Evolutionary conservation across 306 rosid species (phyloP).

Genomic region (Malus sylvestris): DNA sequence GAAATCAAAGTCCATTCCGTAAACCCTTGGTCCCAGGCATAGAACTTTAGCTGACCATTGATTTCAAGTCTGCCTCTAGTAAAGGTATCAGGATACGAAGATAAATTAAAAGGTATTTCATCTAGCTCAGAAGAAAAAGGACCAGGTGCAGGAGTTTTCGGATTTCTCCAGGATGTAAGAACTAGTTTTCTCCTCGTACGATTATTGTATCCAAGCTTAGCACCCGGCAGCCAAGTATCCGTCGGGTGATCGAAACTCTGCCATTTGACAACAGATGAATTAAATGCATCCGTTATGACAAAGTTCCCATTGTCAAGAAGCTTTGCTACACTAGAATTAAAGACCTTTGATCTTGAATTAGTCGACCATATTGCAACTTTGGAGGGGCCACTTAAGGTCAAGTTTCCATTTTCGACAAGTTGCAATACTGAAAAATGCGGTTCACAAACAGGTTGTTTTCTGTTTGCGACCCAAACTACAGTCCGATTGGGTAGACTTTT

Average conservation of each 20-base stretch:
- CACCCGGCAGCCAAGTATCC: slow-evolving; percentile 16
- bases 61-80: neutral
- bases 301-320: slow-evolving; percentile 23
- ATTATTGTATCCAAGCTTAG: slow-evolving; percentile 1
- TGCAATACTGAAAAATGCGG: neutral
- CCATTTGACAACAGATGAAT: slow-evolving; percentile 4
- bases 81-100: neutral
- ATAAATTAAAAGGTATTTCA: neutral
- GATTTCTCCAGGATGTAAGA: slow-evolving; percentile 10
- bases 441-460: slow-evolving; percentile 14
- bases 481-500: neutral
- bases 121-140: neutral
- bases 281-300: neutral
- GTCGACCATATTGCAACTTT: slow-evolving; percentile 5
- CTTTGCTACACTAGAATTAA: neutral
- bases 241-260: slow-evolving; percentile 22
- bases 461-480: slow-evolving; percentile 16
- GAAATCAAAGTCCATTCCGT: neutral
- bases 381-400: neutral
- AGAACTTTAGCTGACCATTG: slow-evolving; percentile 3
- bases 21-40: neutral
- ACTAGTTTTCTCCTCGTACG: neutral
- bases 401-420: slow-evolving; percentile 3
- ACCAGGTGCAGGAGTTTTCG: neutral
- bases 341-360: neutral